Evolutionary conservation across 257 asterid species (phyloP), one percentile per base, ranked within the genome.

Genomic region (Nicotiana noctiflora): DNA sequence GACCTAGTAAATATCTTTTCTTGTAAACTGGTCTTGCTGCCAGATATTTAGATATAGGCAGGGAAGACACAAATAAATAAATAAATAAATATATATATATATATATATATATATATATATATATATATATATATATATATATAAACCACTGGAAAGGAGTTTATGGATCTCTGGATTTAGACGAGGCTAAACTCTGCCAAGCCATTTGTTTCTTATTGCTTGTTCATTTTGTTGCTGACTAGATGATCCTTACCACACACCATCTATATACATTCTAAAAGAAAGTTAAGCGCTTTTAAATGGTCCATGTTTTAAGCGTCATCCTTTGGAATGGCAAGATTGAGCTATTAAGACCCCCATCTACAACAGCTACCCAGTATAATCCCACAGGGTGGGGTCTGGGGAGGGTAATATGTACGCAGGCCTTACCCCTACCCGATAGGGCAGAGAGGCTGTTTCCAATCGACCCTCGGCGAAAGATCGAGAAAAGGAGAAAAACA

Each of bases 181-280:
- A 21, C 13, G n/a, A 72, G 46, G 14, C 77, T 57, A 21, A 72
- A 72, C 77, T 72, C 14, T 21, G 40, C 7, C 14, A 40, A 44
- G 57, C 60, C 60, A 21, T 72, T 72, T 72, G 59, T 72, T 44
- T 72, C 77, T 32, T 13, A 6, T 72, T 46, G 59, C 2, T 46
- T 21, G 59, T 31, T 72, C 59, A 72, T 72, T 70, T 70, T 21
- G 3, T 46, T 72, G 59, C 60, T 72, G 77, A 72, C 77, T 46
- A 44, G 60, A 70, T 70, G 77, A 72, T 72, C 34, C 60, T 44
- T 72, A 13, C 77, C 77, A 46, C 59, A 70, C 19, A 12, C 34
- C 77, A 44, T 21, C 32, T 44, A 11, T 40, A 37, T 19, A 40
- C 49, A 56, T 68, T 68, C 56, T 19, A 11, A 72, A 34, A 46